phyloP scores from a whole-genome alignment of 331 rosid species.

The Rosa hybrid region DNA sequence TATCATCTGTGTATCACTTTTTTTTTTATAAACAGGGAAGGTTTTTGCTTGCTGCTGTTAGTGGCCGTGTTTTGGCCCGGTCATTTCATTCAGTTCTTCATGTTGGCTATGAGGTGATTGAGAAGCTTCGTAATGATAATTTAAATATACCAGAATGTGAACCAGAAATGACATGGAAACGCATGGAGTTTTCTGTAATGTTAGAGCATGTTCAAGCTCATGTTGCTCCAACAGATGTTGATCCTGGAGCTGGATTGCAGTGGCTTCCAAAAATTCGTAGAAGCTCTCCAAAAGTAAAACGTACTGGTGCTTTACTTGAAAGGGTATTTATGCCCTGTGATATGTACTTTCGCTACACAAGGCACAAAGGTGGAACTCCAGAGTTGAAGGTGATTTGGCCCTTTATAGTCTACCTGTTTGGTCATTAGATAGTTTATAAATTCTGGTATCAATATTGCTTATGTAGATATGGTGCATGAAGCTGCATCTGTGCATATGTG shows the following conservation, averaged over 20 bases:
- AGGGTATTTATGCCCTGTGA: constrained; percentile 99
- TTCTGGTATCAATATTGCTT: not conserved
- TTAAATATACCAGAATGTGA: constrained; percentile 63
- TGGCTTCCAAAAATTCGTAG: constrained; percentile 95
- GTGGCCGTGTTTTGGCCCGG: constrained; percentile 91
- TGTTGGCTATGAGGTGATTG: constrained; percentile 75
- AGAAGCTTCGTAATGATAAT: constrained; percentile 70
- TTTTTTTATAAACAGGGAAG: constrained; percentile 72
- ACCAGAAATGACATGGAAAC: constrained; percentile 98
- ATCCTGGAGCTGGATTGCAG: constrained; percentile 99
- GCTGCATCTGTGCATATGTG: not conserved
- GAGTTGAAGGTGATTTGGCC: constrained; percentile 64
- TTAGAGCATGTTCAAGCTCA: constrained; percentile 98
- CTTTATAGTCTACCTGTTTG: constrained; percentile 1
- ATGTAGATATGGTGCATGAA: not conserved
- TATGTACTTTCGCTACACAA: constrained; percentile 93
- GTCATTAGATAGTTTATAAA: not conserved
- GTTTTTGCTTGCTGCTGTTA: constrained; percentile 94
- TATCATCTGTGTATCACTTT: constrained; percentile 15
- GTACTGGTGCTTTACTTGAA: constrained; percentile 99
- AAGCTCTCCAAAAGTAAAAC: constrained; percentile 96
- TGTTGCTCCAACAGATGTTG: constrained; percentile 99
- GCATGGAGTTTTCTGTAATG: constrained; percentile 90
- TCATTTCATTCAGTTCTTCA: constrained; percentile 97
- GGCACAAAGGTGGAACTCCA: constrained; percentile 98